Evolutionary conservation across 2,329 filamentous ascomycete genomes (phyloP), one percentile per base, ranked within the genome.

Genomic region (Coniella lustricola): DNA sequence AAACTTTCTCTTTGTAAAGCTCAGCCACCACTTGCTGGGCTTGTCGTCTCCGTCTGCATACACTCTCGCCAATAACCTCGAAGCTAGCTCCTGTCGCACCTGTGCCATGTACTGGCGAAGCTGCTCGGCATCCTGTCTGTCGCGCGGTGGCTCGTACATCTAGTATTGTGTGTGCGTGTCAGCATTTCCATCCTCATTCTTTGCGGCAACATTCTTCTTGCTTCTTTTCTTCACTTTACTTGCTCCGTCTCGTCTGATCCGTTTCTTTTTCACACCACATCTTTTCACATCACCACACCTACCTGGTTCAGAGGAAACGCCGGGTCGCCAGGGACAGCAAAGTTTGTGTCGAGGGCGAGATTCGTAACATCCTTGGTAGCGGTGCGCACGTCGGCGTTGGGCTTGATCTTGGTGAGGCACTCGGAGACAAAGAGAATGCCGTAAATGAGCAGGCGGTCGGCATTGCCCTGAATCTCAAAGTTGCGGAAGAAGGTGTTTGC

Each of bases 401-500:
- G 85, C 71, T 84, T 88, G 64, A 97, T 90, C 77, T 93, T 94
- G 60, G 77, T 75, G 64, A 98, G 72, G 60, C 89, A 90, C 68
- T 97, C 90, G 69, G 85, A 91, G 61, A 97, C 79, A 69, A 91
- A 97, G 64, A 95, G 78, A 66, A 96, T 98, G 54, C 91, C 91
- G 72, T 98, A 98, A 62, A 97, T 90, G 57, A 98, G 77, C 62
- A 97, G 82, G 35, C 93, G 81, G 70, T 98, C 93, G 50, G 93
- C 91, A 21, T 89, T 87, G 13, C 93, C 93, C 71, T 95, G 91
- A 73, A 97, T 95, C 76, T 97, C 93, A 62, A 98, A 98, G 77
- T 97, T 98, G 62, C 93, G 87, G 78, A 97, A 98, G 70, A 98
- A 91, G 52, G 91, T 96, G 75, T 98, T 97, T 61, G 93, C 91